Evolutionary conservation across 2,329 filamentous ascomycete genomes (phyloP).

Genomic region (Epichloe aotearoae): DNA sequence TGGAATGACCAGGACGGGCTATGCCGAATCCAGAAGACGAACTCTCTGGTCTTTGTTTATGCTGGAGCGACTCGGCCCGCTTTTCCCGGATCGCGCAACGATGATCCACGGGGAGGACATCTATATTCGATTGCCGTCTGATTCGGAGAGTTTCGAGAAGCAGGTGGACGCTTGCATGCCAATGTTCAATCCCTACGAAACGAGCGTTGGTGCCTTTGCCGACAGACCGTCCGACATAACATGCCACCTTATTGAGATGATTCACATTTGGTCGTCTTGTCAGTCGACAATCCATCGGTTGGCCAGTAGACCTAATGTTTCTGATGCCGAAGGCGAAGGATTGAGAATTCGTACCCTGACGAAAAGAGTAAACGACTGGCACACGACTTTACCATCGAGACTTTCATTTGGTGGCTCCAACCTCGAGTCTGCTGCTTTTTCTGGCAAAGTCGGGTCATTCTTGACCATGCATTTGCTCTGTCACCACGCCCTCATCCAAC

Average conservation of each 20-base stretch:
- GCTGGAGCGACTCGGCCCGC: slow-evolving; percentile 52
- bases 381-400: slow-evolving; percentile 37
- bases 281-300: slow-evolving; percentile 41
- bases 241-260: slow-evolving; percentile 48
- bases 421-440: slow-evolving; percentile 39
- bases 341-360: slow-evolving; percentile 32
- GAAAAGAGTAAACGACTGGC: slow-evolving; percentile 45
- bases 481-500: slow-evolving; percentile 47
- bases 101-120: slow-evolving; percentile 51
- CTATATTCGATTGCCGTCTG: slow-evolving; percentile 52
- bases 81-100: slow-evolving; percentile 38
- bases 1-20: slow-evolving; percentile 41
- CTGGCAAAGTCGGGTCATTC: slow-evolving; percentile 42
- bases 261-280: slow-evolving; percentile 52
- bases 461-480: slow-evolving; percentile 55
- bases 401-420: slow-evolving; percentile 43
- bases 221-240: slow-evolving; percentile 33
- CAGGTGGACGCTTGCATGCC: slow-evolving; percentile 44
- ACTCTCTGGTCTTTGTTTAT: slow-evolving; percentile 62
- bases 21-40: slow-evolving; percentile 53
- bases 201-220: slow-evolving; percentile 9
- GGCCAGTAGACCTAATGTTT: slow-evolving; percentile 15
- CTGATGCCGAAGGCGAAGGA: slow-evolving; percentile 18
- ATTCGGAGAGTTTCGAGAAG: slow-evolving; percentile 47
- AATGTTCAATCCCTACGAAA: slow-evolving; percentile 40